Conservation (phyloP, 1,284 basidiomycete species). For the Retiboletus flavoniger region DNA sequence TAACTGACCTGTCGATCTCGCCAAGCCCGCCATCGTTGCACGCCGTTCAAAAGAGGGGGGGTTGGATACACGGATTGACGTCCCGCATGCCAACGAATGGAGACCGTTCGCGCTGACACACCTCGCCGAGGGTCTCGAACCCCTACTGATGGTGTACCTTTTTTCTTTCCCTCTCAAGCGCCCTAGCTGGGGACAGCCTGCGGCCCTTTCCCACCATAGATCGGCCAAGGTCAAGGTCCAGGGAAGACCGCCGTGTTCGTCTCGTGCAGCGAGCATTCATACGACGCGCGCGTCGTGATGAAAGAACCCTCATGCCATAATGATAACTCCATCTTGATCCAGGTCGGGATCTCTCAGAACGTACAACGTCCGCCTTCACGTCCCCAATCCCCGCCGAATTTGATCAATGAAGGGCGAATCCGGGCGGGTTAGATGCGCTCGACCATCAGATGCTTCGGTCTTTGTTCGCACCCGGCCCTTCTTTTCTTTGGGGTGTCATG, state of each 20-base stretch:
- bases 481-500: neutral
- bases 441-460: neutral
- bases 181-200: neutral
- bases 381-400: too few relatives aligned
- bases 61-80: neutral
- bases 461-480: neutral
- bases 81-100: neutral
- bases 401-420: neutral
- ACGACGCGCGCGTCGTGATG: neutral
- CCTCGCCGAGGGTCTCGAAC: neutral
- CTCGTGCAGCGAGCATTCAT: neutral
- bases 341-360: neutral
- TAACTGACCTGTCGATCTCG: neutral
- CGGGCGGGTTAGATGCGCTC: neutral
- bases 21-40: neutral
- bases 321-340: neutral
- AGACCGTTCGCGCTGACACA: neutral
- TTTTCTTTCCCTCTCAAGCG: neutral
- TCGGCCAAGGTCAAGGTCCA: neutral
- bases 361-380: neutral
- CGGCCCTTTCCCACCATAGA: neutral
- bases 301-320: slow-evolving; percentile 1
- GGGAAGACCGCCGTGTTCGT: neutral
- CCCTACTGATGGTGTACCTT: neutral
- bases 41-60: neutral